Evolutionary conservation across 148 eudicot genomes (phyloP), one percentile per base, ranked within the genome.

Genomic region (Nyssa sinensis): DNA sequence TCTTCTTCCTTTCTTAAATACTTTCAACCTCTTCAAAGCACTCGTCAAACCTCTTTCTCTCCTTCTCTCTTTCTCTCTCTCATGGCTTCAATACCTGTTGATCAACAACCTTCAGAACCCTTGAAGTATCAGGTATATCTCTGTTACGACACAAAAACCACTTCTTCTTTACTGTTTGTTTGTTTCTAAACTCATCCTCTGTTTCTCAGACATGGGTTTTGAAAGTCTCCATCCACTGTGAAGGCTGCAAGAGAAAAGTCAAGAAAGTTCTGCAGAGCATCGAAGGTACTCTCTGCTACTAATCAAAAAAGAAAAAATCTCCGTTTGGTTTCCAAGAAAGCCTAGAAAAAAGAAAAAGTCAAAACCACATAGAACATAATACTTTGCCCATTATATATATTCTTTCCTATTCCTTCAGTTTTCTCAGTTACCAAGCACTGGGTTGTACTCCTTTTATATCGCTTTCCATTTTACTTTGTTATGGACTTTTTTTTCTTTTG

Each of bases 161-260:
- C 62, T 69, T 37, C 0, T 7, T 61, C 0, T 63, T 58, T 29
- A 17, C 31, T 17, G 24, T 39, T 5, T 7, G 24, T 32, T 14
- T 53, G 8, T 8, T 64, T 31, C 25, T 70, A 55, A 60, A 3
- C 67, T 72, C 34, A 3, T 29, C 13, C 0, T 33, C 29, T 62
- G 35, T 57, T 47, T 76, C 64, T 37, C 86, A 92, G 97, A 89
- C 85, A 75, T 89, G 90, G 90, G 87, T 85, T 53, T 74, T 92
- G 53, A 92, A 85, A 79, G 97, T 92, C 64, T 86, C 90, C 62
- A 92, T 92, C 76, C 97, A 92, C 86, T 92, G 97, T 67, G 74
- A 85, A 67, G 94, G 97, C 39, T 92, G 97, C 86, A 89, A 85
- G 74, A 84, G 85, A 66, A 79, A 92, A 83, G 88, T 92, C 80